phyloP scores from a whole-genome alignment of 106 monocot genomes.

The Ottelia alismoides region DNA sequence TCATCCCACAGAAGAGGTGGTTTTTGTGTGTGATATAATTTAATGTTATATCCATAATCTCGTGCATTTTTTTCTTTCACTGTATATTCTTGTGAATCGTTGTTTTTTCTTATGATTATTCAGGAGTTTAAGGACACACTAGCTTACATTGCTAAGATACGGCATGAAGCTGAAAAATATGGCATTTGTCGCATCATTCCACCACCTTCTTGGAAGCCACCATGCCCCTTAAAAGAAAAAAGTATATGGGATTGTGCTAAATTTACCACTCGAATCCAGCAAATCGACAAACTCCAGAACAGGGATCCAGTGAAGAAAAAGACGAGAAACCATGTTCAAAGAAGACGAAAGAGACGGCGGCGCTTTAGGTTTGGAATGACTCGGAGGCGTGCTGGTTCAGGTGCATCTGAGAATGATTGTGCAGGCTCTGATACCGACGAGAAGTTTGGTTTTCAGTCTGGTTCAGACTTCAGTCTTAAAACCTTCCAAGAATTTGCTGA shows the following conservation, averaged over 20 bases:
- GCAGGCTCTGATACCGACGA: constrained; percentile 5
- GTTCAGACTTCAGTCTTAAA: too few species aligned
- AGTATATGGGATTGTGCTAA: constrained; percentile 44
- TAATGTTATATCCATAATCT: too few species aligned
- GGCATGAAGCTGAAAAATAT: too few species aligned
- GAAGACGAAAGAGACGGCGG: constrained; percentile 49
- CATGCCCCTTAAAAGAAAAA: constrained; percentile 70
- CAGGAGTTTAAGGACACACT: constrained; percentile 81
- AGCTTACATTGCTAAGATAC: constrained; percentile 63
- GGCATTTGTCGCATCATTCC: constrained; percentile 77
- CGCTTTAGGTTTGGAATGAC: constrained; percentile 7
- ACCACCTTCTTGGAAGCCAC: constrained; percentile 67
- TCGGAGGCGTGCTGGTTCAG: constrained; percentile 4
- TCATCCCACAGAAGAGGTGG: constrained; percentile 66
- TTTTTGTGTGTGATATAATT: not conserved
- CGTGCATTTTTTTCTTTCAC: not conserved
- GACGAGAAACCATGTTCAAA: constrained; percentile 10
- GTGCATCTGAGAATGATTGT: constrained; percentile 6
- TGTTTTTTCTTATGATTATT: not conserved
- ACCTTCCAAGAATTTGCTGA: constrained; percentile 46
- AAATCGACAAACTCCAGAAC: constrained; percentile 75
- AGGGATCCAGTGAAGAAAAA: too few species aligned
- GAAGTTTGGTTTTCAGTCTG: too few species aligned
- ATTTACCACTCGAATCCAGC: constrained; percentile 61
- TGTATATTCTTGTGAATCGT: not conserved